Base-by-base conservation (phyloP, 2,329 filamentous ascomycete species). In the Clarireedia hainanense region DNA sequence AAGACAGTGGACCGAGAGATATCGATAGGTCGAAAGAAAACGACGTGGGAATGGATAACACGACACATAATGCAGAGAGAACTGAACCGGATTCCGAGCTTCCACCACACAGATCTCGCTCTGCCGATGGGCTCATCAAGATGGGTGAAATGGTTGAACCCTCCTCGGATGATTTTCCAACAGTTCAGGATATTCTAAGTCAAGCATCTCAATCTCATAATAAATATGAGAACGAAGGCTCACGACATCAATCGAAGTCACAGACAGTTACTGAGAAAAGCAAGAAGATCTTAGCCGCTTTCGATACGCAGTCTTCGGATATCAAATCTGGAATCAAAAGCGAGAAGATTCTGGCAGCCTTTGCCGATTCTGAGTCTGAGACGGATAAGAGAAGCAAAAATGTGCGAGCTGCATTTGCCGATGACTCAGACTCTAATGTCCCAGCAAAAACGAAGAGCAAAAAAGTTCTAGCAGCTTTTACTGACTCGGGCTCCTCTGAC, bases 341-440 rank as follows among this genome's bases (percentile, higher is more conserved):
- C 34, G 54, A 43, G n/a, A 57, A 57, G 23, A 59, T 57, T 17
- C 60, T 59, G 39, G 60, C 59, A 14, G 42, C 46, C 9, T 56
- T 36, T 49, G 46, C 48, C 30, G 26, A 39, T 10, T 54, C 23
- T 24, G 34, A 42, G n/a, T 45, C 42, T 10, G 26, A 43, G 15
- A 27, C n/a, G n/a, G 47, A 55, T n/a, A 17, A 49, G n/a, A 55
- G 55, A 23, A 50, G 57, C 5, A 55, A 39, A 50, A 50, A 57
- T n/a, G 58, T 62, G 45, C 20, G 24, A 15, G 71, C 70, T 69
- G 24, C 72, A 66, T 24, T 60, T 76, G 1, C 75, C 77, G 63
- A 47, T 34, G 30, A 34, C 23, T 52, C 57, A 27, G 58, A 62
- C 4, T 55, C 61, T 17, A 50, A 64, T 42, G 30, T 12, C 9